Evolutionary conservation across 768 basidiomycete species (phyloP), one percentile per base, ranked within the genome.

Genomic region (Paxillus ammoniavirescens): DNA sequence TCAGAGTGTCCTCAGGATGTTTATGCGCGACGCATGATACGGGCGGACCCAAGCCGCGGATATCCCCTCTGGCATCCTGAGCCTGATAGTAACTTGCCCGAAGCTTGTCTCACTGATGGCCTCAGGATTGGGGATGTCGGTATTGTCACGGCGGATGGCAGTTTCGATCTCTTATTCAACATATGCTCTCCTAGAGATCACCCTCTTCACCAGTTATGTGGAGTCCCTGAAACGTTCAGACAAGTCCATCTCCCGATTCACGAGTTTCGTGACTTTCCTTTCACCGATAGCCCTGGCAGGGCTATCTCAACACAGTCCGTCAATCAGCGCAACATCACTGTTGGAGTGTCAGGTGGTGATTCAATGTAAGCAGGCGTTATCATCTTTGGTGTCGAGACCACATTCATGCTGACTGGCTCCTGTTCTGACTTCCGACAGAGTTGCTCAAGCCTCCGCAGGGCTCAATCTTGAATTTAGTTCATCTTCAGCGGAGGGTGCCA

Each of bases 111-210:
- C 46, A 55, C 52, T 6, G 50, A 60, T 37, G 75, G 73, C 0
- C 63, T 72, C 40, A 66, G 54, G 26, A 72, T 75, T 40, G 75
- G 75, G 2, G 75, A 76, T 48, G 69, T 76, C 10, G 72, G 73
- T 9, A 62, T 74, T n/a, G 53, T 77, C 18, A 63, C 70, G 3
- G 62, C 61, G 14, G 56, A 64, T 47, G 75, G 74, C 44, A 57
- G 55, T 7, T 77, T 77, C 33, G 67, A 70, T 47, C 67, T 70
- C 42, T 65, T 74, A 5, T 76, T 75, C 61, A 75, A 74, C 51
- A 64, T 76, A 8, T 72, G 68, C 36, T 49, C 69, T 1, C 61
- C 73, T 42, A 53, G 58, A 18, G 56, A 57, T 30, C 55, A 72
- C 43, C 69, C 68, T 37, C 63, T 72, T 45, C 66, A 75, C 33